Conservation (phyloP, 257 asterid species). For the Solanum gandarillasii region DNA sequence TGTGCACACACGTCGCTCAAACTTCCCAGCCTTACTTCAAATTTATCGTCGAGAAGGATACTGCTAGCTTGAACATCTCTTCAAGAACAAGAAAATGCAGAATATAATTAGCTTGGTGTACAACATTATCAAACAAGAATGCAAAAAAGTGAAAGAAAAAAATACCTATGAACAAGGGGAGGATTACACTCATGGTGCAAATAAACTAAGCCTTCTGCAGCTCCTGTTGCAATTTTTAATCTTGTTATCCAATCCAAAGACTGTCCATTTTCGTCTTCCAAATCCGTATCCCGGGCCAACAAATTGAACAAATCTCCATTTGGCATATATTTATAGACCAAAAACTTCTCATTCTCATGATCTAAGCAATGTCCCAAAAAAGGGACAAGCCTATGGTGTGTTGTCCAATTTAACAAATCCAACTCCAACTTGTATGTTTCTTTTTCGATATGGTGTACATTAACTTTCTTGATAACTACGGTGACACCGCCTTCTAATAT, state of each 20-base stretch:
- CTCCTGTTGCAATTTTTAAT: slow-evolving; percentile 62
- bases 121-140: neutral
- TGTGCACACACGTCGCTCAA: slow-evolving; percentile 40
- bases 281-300: slow-evolving; percentile 17
- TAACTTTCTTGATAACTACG: slow-evolving; percentile 52
- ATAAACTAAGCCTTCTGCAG: slow-evolving; percentile 61
- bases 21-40: slow-evolving; percentile 77
- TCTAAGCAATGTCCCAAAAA: slow-evolving; percentile 61
- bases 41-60: slow-evolving; percentile 65
- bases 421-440: slow-evolving; percentile 37
- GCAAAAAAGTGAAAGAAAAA: neutral
- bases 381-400: slow-evolving; percentile 47
- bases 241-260: slow-evolving; percentile 84
- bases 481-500: slow-evolving; percentile 27
- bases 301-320: slow-evolving; percentile 56
- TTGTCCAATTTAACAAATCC: slow-evolving; percentile 31
- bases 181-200: slow-evolving; percentile 69
- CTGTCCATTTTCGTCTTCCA: slow-evolving; percentile 28
- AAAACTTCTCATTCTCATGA: slow-evolving; percentile 38
- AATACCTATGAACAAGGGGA: slow-evolving; percentile 66
- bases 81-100: slow-evolving; percentile 10
- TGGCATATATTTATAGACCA: slow-evolving; percentile 52
- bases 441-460: slow-evolving; percentile 16
- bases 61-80: slow-evolving; percentile 83
- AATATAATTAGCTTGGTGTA: neutral